phyloP scores from a whole-genome alignment of 768 basidiomycete genomes.

The Phanerodontia chrysosporium region DNA sequence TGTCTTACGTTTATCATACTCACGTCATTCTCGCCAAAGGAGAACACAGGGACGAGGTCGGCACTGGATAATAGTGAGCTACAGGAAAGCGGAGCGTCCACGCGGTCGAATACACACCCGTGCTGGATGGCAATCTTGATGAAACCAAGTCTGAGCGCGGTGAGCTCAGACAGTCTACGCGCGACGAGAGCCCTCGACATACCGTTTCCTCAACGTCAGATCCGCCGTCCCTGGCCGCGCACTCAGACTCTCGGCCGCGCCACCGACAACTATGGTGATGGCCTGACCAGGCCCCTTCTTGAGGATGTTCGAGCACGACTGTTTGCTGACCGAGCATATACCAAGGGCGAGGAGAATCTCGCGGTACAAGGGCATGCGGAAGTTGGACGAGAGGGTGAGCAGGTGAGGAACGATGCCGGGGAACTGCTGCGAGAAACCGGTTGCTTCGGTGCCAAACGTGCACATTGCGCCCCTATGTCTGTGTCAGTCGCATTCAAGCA shows the following conservation, averaged over 20 bases:
- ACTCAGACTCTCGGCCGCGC: constrained; percentile 90
- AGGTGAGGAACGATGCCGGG: constrained; percentile 93
- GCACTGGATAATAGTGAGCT: constrained; percentile 47
- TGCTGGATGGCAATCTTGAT: constrained; percentile 92
- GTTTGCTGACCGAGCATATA: constrained; percentile 88
- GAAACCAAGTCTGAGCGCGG: constrained; percentile 85
- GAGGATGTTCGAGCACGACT: constrained; percentile 87
- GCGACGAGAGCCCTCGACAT: too few relatives aligned
- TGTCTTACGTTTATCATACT: too few relatives aligned
- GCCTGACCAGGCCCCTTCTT: constrained; percentile 41
- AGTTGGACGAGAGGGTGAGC: constrained; percentile 86
- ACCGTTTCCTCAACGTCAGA: constrained; percentile 73
- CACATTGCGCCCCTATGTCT: constrained; percentile 78
- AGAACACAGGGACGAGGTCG: constrained; percentile 95
- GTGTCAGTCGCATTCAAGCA: not conserved
- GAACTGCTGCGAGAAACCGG: constrained; percentile 84
- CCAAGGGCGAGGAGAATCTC: constrained; percentile 86
- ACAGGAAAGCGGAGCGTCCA: not conserved
- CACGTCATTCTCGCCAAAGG: constrained; percentile 98
- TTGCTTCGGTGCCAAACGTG: constrained; percentile 96
- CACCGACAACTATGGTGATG: constrained; percentile 94
- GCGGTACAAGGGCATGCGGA: constrained; percentile 88
- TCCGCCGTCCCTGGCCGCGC: constrained; percentile 98
- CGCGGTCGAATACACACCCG: constrained; percentile 45
- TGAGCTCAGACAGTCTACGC: not conserved